Conservation (phyloP, 192 early-diverging fungal species). For the Phycomyces blakesleeanus region DNA sequence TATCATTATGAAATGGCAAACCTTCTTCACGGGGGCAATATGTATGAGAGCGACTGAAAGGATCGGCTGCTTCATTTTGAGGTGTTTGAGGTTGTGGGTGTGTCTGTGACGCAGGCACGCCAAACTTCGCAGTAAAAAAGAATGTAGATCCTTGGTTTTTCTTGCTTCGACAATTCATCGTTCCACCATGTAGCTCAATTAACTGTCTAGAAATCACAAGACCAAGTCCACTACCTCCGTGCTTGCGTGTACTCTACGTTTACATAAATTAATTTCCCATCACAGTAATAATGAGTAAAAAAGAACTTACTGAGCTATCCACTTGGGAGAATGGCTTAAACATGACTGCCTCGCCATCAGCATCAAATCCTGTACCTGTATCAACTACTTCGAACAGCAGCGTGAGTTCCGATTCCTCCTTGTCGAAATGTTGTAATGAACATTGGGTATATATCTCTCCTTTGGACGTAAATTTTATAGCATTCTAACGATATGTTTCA, state of each 20-base stretch:
- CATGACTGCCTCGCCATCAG: conserved; percentile 64
- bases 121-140: conserved; percentile 64
- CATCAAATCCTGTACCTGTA: conserved; percentile 78
- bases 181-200: conserved; percentile 73
- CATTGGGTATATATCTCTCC: conserved; percentile 64
- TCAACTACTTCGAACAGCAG: conserved; percentile 73
- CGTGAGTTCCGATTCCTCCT: conserved; percentile 35
- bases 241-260: conserved; percentile 61
- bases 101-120: conserved; percentile 34
- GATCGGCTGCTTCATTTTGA: conserved; percentile 27
- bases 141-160: conserved; percentile 72
- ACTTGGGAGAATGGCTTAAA: conserved; percentile 84
- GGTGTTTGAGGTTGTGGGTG: conserved; percentile 44
- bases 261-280: neutral
- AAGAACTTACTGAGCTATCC: conserved; percentile 56
- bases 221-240: conserved; percentile 83
- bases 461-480: conserved; percentile 78
- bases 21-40: neutral
- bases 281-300: neutral
- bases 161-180: conserved; percentile 65
- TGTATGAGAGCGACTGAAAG: conserved; percentile 24
- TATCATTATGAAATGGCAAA: neutral
- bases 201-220: conserved; percentile 77
- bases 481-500: too few species aligned
- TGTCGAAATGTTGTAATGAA: conserved; percentile 33